Conservation (phyloP, 2,329 filamentous ascomycete species). For the Talaromyces piceae region DNA sequence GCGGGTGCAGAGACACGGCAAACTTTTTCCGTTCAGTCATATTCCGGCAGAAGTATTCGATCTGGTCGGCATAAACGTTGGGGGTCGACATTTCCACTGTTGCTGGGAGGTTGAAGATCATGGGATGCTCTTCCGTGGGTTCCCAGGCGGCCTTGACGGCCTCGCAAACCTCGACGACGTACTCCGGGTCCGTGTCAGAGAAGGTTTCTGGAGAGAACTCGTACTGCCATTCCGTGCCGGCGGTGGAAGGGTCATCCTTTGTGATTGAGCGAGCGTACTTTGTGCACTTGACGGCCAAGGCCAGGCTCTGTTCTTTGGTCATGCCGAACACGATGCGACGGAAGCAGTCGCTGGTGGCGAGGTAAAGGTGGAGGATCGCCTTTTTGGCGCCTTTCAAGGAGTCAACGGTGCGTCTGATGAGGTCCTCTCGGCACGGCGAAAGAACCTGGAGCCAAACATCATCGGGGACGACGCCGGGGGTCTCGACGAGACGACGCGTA, state of each 20-base stretch:
- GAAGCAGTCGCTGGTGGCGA: slow-evolving; percentile 95
- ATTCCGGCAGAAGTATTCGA: slow-evolving; percentile 88
- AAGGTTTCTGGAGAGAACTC: slow-evolving; percentile 57
- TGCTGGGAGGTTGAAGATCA: slow-evolving; percentile 95
- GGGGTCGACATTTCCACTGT: slow-evolving; percentile 93
- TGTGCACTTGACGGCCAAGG: slow-evolving; percentile 76
- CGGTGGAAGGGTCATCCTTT: slow-evolving; percentile 58
- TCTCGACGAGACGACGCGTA: slow-evolving; percentile 76
- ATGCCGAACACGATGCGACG: slow-evolving; percentile 84
- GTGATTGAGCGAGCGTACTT: slow-evolving; percentile 83
- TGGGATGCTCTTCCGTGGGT: slow-evolving; percentile 66
- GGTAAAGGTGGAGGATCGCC: slow-evolving; percentile 89
- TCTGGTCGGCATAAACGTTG: slow-evolving; percentile 92
- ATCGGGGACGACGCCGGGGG: slow-evolving; percentile 72
- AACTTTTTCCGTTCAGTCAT: slow-evolving; percentile 81
- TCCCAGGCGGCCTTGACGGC: slow-evolving; percentile 93
- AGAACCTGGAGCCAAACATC: slow-evolving; percentile 91
- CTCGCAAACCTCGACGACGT: slow-evolving; percentile 74
- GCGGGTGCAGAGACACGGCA: slow-evolving; percentile 81
- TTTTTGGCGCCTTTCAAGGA: slow-evolving; percentile 85
- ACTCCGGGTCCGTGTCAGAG: slow-evolving; percentile 82
- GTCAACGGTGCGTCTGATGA: slow-evolving; percentile 84
- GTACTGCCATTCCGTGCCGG: slow-evolving; percentile 50
- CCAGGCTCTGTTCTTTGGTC: slow-evolving; percentile 71
- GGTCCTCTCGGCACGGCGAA: slow-evolving; percentile 82